A percentile compares a stretch with the other conserved stretches of the same genome.
Evolutionary conservation across 345 rosid species (phyloP).

Genomic region (Luvunga scandens): DNA sequence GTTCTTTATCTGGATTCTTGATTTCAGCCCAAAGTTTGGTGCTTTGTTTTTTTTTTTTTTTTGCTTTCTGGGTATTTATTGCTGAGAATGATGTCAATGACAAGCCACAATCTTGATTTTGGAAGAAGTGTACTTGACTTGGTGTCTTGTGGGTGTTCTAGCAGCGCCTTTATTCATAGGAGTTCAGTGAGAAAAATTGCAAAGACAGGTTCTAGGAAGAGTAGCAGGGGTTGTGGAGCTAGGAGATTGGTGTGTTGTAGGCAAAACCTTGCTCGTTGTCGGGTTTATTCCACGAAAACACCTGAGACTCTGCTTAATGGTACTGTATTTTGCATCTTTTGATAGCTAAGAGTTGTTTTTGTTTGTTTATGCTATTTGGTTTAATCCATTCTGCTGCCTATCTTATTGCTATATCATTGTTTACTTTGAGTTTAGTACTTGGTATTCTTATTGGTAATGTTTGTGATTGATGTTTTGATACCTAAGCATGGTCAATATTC

Average conservation of each 20-base stretch:
- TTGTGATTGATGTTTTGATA: neutral
- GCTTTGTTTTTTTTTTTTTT: neutral
- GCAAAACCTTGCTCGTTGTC: constrained; percentile 40
- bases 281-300: constrained; percentile 61
- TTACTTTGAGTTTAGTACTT: neutral
- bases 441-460: neutral
- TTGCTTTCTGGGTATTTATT: constrained; percentile 29
- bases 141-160: constrained; percentile 61
- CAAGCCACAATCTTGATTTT: constrained; percentile 68
- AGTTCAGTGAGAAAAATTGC: constrained; percentile 32
- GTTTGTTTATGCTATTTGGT: neutral
- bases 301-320: constrained; percentile 55
- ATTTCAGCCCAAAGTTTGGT: constrained; percentile 2
- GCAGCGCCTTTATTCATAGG: constrained; percentile 47
- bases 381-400: neutral
- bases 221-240: constrained; percentile 27
- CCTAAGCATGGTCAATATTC: neutral
- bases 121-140: constrained; percentile 58
- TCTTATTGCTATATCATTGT: neutral
- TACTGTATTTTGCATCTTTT: constrained; percentile 20
- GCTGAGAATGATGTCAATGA: constrained; percentile 63
- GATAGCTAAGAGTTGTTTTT: constrained; percentile 1
- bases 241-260: constrained; percentile 50
- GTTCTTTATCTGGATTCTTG: constrained; percentile 23
- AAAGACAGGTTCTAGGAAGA: constrained; percentile 30